phyloP scores from a whole-genome alignment of 75 land plant genomes.

The Gnetum montanum region DNA sequence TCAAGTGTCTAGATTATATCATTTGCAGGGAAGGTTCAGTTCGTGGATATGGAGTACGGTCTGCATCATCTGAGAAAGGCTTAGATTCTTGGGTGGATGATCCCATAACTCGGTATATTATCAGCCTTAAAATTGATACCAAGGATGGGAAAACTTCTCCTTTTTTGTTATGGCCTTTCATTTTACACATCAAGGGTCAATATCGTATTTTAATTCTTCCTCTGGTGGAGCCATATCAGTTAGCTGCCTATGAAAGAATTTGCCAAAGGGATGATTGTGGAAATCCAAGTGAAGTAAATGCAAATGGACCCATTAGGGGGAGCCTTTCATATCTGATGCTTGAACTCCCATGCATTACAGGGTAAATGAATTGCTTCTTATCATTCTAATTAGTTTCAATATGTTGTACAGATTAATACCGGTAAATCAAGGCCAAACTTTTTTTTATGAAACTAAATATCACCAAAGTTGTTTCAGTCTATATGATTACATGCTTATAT shows the following conservation, averaged over 20 bases:
- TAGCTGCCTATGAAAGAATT: conserved; percentile 42
- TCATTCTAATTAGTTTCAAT: neutral
- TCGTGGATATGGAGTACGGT: conserved; percentile 53
- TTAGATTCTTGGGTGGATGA: conserved; percentile 95
- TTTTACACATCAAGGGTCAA: conserved; percentile 49
- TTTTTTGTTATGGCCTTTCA: conserved; percentile 68
- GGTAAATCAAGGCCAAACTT: neutral
- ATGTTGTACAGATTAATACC: neutral
- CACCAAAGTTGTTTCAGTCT: neutral
- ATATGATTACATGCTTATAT: neutral
- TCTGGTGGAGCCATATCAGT: conserved; percentile 74
- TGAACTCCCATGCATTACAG: conserved; percentile 94
- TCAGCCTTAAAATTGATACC: conserved; percentile 49
- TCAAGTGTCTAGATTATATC: no score
- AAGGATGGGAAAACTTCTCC: conserved; percentile 28
- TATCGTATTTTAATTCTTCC: conserved; percentile 71
- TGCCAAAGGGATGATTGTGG: conserved; percentile 58
- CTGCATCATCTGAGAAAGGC: conserved; percentile 37
- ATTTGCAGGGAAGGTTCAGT: conserved; percentile 53
- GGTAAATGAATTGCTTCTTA: conserved; percentile 64
- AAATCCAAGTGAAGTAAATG: conserved; percentile 33
- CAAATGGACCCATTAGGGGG: conserved; percentile 2
- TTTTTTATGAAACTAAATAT: neutral
- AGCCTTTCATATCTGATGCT: conserved; percentile 70
- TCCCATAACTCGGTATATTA: conserved; percentile 79